Evolutionary conservation across 2,329 filamentous ascomycete species (phyloP), one percentile per base, ranked within the genome.

Genomic region (Colletotrichum sp.): DNA sequence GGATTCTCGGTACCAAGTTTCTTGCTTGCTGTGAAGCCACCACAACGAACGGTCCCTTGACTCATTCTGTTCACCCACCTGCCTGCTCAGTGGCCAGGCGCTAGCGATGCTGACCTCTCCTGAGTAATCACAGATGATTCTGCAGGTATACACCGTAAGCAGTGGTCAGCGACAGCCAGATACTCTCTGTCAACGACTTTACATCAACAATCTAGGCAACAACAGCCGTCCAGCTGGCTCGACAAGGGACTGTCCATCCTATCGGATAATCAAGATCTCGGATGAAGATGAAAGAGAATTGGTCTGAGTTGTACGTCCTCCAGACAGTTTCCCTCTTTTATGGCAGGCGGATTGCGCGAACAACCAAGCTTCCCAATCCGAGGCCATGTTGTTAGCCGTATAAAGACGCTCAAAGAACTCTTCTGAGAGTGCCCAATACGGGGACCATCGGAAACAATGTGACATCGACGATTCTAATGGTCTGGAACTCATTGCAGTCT

Each of bases 341-440:
- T 13, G 13, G 10, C n/a, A 12, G 6, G 13, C 26, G 2, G 9
- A 21, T 0, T 52, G 44, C 10, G n/a, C 44, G 0, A 52, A 52
- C 0, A 52, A 52, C 44, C 44, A 52, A 13, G 44, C 44, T 1
- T 52, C 44, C 10, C 10, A 13, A 1, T 21, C 6, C 0, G n/a
- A 52, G 44, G n/a, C n/a, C 2, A 52, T 3, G 44, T 52, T 13
- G 6, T 52, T 52, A 0, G 44, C n/a, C 6, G 44, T 52, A 21
- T 13, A 21, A 52, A 49, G 3, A 52, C 44, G 44, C n/a, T 5
- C 10, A 3, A 21, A 2, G 10, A 13, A 52, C 44, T 0, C 7
- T 49, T 1, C 4, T 52, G n/a, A 7, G n/a, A 2, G 6, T 21
- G 44, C 44, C 18, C 10, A 18, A 9, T 9, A 44, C 3, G 3